These are phyloP conservation scores for Picochlorum sp. DNA, from an alignment of 139 green algal species.

Conservation along the genomic window DNA sequence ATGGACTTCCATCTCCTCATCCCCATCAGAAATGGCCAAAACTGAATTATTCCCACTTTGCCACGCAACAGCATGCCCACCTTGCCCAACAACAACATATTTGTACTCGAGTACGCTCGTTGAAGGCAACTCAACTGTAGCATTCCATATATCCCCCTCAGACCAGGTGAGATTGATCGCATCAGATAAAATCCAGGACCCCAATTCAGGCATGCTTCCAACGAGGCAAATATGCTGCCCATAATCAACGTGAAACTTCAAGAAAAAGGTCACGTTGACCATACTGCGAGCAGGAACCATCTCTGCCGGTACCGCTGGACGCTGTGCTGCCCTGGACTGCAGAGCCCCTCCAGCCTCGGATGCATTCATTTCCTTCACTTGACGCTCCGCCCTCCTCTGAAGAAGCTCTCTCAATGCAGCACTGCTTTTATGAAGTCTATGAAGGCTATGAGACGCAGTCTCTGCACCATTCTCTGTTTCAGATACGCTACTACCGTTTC, in stretches of 20 bases:
- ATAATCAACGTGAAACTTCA: conserved; percentile 35
- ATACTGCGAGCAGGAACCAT: background rate
- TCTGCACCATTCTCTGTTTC: background rate
- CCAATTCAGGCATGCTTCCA: conserved; percentile 31
- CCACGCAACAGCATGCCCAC: conserved; percentile 28
- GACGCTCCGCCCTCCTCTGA: conserved; percentile 16
- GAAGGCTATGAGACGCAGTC: background rate
- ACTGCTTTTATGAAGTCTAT: conserved; percentile 19
- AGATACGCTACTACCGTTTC: no score
- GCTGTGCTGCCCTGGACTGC: background rate
- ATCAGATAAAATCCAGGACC: conserved; percentile 26
- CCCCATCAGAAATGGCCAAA: conserved; percentile 29
- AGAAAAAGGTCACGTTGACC: conserved; percentile 29
- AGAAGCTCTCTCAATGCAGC: conserved; percentile 11
- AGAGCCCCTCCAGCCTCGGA: background rate
- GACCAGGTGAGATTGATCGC: conserved; percentile 35
- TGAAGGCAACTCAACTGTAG: conserved; percentile 24
- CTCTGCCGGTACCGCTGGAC: background rate
- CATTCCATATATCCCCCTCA: conserved; percentile 36
- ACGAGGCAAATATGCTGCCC: conserved; percentile 37
- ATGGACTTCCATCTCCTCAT: conserved; percentile 36
- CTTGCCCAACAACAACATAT: conserved; percentile 40
- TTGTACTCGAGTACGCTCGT: conserved; percentile 44
- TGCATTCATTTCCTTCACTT: conserved; percentile 5
- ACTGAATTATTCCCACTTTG: conserved; percentile 52